A percentile compares a stretch with the other conserved stretches of the same genome.
Conservation (phyloP, 2,329 filamentous ascomycete species). For the Pseudocercospora fijiensis region DNA sequence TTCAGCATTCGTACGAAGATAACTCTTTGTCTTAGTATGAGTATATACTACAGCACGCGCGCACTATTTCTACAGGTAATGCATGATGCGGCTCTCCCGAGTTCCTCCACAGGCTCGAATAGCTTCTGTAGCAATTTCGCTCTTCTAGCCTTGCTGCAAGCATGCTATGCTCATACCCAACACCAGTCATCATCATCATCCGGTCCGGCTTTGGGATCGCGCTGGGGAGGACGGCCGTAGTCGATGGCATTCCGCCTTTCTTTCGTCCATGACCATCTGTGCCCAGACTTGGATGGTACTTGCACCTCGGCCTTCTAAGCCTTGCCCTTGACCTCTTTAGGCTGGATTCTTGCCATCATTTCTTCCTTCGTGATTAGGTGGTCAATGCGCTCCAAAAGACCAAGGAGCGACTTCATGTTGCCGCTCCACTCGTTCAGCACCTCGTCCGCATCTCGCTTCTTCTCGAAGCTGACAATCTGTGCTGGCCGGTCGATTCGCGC, state of each 20-base stretch:
- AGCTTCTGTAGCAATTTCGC: neutral
- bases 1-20: neutral
- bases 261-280: neutral
- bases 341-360: slow-evolving; percentile 98
- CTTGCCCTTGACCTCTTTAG: slow-evolving; percentile 39
- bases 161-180: neutral
- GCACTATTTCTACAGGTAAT: neutral
- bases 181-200: neutral
- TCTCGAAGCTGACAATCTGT: slow-evolving; percentile 87
- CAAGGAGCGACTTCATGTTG: slow-evolving; percentile 92
- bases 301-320: slow-evolving; percentile 15
- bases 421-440: slow-evolving; percentile 97
- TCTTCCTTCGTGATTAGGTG: slow-evolving; percentile 99
- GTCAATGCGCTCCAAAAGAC: slow-evolving; percentile 84
- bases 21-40: neutral
- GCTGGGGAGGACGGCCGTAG: neutral
- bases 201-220: neutral
- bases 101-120: neutral
- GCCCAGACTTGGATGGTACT: neutral
- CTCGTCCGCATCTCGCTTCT: slow-evolving; percentile 91
- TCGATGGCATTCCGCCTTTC: neutral
- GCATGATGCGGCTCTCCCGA: neutral
- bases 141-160: neutral
- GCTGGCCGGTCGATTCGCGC: slow-evolving; percentile 96
- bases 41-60: neutral